Evolutionary conservation across 1,139 yeast genomes (phyloP), one percentile per base, ranked within the genome.

Genomic region (Debaryomycetaceae sp.): DNA sequence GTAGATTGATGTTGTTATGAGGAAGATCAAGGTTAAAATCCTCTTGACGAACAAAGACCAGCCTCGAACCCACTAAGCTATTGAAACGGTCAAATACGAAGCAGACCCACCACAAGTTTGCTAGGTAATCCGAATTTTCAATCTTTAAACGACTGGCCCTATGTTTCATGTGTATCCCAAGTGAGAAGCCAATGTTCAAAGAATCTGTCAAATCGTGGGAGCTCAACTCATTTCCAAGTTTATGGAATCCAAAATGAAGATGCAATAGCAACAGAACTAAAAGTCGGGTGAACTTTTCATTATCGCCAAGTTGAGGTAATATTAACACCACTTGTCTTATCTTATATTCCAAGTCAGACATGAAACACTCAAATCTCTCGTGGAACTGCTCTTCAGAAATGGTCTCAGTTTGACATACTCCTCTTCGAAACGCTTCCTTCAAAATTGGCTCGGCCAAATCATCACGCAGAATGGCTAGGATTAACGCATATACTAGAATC

Each of bases 91-190:
- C 76, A 45, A 68, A 52, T 3, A 68, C 53, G 45, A 58, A 68
- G 44, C 69, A 56, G 36, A 62, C 54, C 72, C 73, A 70, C 73
- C 75, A 69, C 23, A 68, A 49, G 39, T 60, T 58, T n/a, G 60
- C 54, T 34, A 62, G 53, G 44, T 65, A 62, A 14, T 53, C 57
- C 6, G 55, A 50, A 13, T 49, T 49, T n/a, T 48, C 58, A 4
- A 46, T 41, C n/a, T 45, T 42, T 17, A 52, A 36, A 29, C 52
- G 51, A 24, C 47, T 47, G 6, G 49, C 37, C 6, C 53, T 48
- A 2, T 58, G 55, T 36, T 62, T 61, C 63, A 65, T 60, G 46
- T 70, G 75, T 22, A 70, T 63, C 1, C 67, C 69, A 38, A 68
- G 43, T 8, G 69, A 55, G 22, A 59, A 58, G 0, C 65, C 67